These are phyloP conservation scores for Nakazawaea siamensis DNA, from an alignment of 805 yeast species.

Conservation along the genomic window DNA sequence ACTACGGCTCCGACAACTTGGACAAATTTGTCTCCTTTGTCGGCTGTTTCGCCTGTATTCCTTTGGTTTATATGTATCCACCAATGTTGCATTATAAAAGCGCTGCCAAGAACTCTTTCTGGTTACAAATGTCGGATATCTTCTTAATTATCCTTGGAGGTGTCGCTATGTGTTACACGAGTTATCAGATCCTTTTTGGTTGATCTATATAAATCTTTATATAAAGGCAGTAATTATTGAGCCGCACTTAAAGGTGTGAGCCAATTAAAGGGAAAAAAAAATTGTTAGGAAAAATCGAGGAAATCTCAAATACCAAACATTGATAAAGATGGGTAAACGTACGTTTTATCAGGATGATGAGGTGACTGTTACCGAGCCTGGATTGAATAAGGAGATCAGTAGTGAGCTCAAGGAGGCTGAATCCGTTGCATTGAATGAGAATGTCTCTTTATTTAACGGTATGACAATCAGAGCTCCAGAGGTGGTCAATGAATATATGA, in stretches of 20 bases:
- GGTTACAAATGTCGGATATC: constrained; percentile 37
- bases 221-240: not conserved
- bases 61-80: constrained; percentile 80
- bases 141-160: constrained; percentile 47
- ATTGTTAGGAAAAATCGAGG: not conserved
- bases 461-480: constrained; percentile 47
- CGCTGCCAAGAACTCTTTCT: constrained; percentile 28
- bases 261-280: not conserved
- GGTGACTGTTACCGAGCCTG: constrained; percentile 37
- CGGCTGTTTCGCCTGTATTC: constrained; percentile 81
- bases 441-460: constrained; percentile 35
- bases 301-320: not conserved
- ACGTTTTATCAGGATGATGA: constrained; percentile 49
- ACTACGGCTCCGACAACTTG: constrained; percentile 58
- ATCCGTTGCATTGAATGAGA: constrained; percentile 23
- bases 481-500: constrained; percentile 33
- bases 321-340: constrained; percentile 18
- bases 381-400: constrained; percentile 31
- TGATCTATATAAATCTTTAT: constrained; percentile 4
- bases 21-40: constrained; percentile 74
- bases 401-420: constrained; percentile 29
- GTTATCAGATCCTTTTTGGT: constrained; percentile 42
- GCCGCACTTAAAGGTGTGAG: not conserved
- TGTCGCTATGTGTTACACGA: constrained; percentile 57
- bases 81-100: constrained; percentile 64